Conservation (phyloP, 2,329 filamentous ascomycete species). For the Fusarium caatingaense region DNA sequence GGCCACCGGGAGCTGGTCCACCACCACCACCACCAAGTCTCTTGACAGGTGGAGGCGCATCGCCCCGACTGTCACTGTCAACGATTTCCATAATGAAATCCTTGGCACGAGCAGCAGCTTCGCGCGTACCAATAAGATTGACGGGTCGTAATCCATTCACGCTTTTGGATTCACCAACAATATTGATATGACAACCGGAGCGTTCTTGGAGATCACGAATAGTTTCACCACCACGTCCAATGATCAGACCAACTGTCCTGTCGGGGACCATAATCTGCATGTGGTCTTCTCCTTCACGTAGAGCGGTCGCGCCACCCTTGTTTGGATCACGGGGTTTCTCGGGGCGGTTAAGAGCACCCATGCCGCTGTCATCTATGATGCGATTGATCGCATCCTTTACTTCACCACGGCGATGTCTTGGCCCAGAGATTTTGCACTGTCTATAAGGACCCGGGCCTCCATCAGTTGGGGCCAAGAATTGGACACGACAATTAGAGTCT, state of each 20-base stretch:
- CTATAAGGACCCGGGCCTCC: slow-evolving; percentile 78
- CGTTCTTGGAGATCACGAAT: slow-evolving; percentile 92
- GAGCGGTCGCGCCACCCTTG: slow-evolving; percentile 57
- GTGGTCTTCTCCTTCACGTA: slow-evolving; percentile 84
- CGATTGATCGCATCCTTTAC: slow-evolving; percentile 86
- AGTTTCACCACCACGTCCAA: slow-evolving; percentile 92
- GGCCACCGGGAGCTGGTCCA: slow-evolving; percentile 41
- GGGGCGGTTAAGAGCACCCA: slow-evolving; percentile 61
- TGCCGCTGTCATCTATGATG: slow-evolving; percentile 82
- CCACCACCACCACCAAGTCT: slow-evolving; percentile 35
- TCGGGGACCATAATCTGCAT: slow-evolving; percentile 96
- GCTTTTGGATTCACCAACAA: slow-evolving; percentile 92
- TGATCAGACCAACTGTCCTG: slow-evolving; percentile 91
- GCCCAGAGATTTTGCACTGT: slow-evolving; percentile 87
- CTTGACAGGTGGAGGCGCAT: slow-evolving; percentile 52
- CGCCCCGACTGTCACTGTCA: slow-evolving; percentile 83
- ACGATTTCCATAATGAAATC: slow-evolving; percentile 94
- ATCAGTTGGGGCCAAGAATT: slow-evolving; percentile 84
- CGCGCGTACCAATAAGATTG: slow-evolving; percentile 84
- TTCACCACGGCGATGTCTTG: slow-evolving; percentile 75
- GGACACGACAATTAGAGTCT: slow-evolving; percentile 84
- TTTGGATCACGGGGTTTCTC: slow-evolving; percentile 56
- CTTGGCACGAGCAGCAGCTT: slow-evolving; percentile 81
- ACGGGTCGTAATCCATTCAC: slow-evolving; percentile 90
- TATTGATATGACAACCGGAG: slow-evolving; percentile 95